Conservation (phyloP, 2,329 filamentous ascomycete species). For the Ceratocystis papillata region DNA sequence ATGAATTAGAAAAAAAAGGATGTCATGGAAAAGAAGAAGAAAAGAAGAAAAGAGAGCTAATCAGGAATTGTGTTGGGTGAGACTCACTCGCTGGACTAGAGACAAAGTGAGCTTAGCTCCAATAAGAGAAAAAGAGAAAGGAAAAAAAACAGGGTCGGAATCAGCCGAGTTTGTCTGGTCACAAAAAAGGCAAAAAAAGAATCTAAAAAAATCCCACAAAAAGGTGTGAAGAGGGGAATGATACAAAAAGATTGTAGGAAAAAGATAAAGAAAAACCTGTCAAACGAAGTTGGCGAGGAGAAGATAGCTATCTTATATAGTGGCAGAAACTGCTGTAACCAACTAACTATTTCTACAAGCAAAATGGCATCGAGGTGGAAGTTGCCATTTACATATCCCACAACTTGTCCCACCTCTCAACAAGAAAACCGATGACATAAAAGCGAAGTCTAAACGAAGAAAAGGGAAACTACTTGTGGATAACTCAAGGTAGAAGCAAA, state of each 20-base stretch:
- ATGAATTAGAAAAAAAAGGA: slow-evolving; percentile 18
- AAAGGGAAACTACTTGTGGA: slow-evolving; percentile 7
- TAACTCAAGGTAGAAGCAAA: not conserved
- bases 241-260: not conserved
- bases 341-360: not conserved
- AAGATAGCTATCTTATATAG: not conserved
- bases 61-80: slow-evolving; percentile 20
- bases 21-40: slow-evolving; percentile 20
- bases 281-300: not conserved
- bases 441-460: slow-evolving; percentile 9
- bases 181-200: slow-evolving; percentile 12
- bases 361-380: not conserved
- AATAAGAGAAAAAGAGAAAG: slow-evolving; percentile 12
- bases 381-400: not conserved
- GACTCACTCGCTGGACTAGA: slow-evolving; percentile 11
- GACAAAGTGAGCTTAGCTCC: slow-evolving; percentile 14
- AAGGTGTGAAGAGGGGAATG: slow-evolving; percentile 7
- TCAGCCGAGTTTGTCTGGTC: slow-evolving; percentile 15
- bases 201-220: slow-evolving; percentile 14
- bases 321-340: not conserved
- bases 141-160: slow-evolving; percentile 14
- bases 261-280: not conserved
- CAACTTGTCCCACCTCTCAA: not conserved
- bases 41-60: slow-evolving; percentile 18
- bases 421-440: not conserved